A percentile compares a stretch with the other conserved stretches of the same genome.
Evolutionary conservation across 805 yeast genomes (phyloP).

Genomic region (Wickerhamomyces pijperi): DNA sequence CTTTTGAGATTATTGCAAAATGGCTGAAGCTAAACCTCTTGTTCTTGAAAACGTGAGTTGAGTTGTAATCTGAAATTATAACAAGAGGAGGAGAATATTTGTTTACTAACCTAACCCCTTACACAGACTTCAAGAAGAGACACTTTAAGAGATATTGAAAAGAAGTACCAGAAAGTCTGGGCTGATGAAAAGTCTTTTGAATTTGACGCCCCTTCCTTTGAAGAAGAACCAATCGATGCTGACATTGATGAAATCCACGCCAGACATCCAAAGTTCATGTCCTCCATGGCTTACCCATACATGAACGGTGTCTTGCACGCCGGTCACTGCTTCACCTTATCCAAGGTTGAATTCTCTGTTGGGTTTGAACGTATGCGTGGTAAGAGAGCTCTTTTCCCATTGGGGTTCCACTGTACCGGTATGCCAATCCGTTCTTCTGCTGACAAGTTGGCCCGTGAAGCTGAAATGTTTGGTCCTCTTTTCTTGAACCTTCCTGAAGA

Average conservation of each 20-base stretch:
- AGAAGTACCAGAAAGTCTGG: conserved; percentile 83
- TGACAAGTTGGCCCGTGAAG: conserved; percentile 86
- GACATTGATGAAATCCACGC: conserved; percentile 60
- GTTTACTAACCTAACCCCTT: not conserved
- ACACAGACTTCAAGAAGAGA: conserved; percentile 86
- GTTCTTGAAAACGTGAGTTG: conserved; percentile 27
- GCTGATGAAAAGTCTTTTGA: conserved; percentile 77
- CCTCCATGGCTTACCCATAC: conserved; percentile 96
- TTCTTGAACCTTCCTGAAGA: conserved; percentile 59
- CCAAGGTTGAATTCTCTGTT: conserved; percentile 84
- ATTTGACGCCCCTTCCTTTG: conserved; percentile 73
- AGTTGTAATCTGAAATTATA: not conserved
- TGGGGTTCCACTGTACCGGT: conserved; percentile 99
- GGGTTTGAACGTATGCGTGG: conserved; percentile 96
- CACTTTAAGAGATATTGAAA: conserved; percentile 78
- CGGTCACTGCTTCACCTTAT: conserved; percentile 91
- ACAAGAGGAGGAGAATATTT: not conserved
- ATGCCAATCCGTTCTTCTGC: conserved; percentile 97
- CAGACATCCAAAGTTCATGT: conserved; percentile 76
- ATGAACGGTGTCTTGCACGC: conserved; percentile 98
- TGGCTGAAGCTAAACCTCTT: conserved; percentile 19
- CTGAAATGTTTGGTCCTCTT: conserved; percentile 80
- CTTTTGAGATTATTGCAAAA: not conserved
- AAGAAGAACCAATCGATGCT: conserved; percentile 47
- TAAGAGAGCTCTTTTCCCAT: conserved; percentile 82